Evolutionary conservation across 208 protist genomes (phyloP).

Genomic region (Wallacemonas sp.): DNA sequence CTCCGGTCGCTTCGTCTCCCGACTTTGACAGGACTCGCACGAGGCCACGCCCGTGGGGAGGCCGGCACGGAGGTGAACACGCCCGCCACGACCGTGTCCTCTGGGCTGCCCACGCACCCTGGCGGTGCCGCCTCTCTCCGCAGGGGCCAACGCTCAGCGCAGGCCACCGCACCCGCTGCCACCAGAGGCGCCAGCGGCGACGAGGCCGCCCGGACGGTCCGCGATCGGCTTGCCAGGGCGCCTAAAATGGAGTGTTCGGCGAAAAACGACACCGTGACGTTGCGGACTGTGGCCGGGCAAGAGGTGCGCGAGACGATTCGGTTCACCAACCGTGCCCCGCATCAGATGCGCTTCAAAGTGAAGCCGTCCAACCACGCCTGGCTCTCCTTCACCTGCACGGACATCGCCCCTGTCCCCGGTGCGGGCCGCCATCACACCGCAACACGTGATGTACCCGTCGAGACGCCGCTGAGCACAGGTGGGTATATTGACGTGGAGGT

Average conservation of each 20-base stretch:
- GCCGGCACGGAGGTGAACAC: background rate
- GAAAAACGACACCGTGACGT: slow-evolving; percentile 27
- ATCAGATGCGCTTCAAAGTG: slow-evolving; percentile 59
- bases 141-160: too few relatives aligned
- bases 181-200: background rate
- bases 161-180: background rate
- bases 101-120: too few relatives aligned
- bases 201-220: background rate
- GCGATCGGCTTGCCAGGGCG: background rate
- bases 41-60: background rate
- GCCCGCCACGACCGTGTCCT: background rate
- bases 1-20: background rate
- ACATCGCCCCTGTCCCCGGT: slow-evolving; percentile 44
- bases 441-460: background rate
- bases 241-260: slow-evolving; percentile 58
- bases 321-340: slow-evolving; percentile 73
- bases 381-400: slow-evolving; percentile 56
- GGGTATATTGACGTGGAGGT: slow-evolving; percentile 86
- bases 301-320: slow-evolving; percentile 36
- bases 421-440: slow-evolving; percentile 16
- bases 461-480: slow-evolving; percentile 49
- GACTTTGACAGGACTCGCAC: background rate
- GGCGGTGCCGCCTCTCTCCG: too few relatives aligned
- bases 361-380: slow-evolving; percentile 66
- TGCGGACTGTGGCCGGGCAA: slow-evolving; percentile 37